These are phyloP conservation scores for Candida dajiaensis DNA, from an alignment of 805 yeast genomes.

Conservation along the genomic window DNA sequence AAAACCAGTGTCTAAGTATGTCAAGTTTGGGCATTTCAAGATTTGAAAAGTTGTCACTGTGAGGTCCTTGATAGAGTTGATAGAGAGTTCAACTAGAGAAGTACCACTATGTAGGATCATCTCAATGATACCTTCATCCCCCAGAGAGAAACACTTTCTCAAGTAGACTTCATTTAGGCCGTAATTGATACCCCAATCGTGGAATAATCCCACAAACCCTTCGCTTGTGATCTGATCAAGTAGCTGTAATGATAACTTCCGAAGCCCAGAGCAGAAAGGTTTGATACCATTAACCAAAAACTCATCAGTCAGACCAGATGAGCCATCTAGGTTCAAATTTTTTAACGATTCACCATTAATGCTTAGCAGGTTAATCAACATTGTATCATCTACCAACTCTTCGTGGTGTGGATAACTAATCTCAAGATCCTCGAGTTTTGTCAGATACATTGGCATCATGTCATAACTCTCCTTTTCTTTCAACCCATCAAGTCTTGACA, in stretches of 20 bases:
- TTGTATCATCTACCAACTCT: constrained; percentile 62
- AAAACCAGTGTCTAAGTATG: constrained; percentile 73
- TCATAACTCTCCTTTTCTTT: constrained; percentile 51
- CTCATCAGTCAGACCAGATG: constrained; percentile 64
- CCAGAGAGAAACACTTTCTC: constrained; percentile 59
- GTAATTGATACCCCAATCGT: constrained; percentile 44
- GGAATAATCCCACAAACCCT: constrained; percentile 56
- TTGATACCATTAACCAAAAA: constrained; percentile 51
- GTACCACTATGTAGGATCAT: constrained; percentile 55
- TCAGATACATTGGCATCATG: constrained; percentile 57
- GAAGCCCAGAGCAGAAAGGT: constrained; percentile 51
- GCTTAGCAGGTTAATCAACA: constrained; percentile 53
- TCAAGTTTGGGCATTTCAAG: constrained; percentile 51
- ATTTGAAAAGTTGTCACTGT: constrained; percentile 45
- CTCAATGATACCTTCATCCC: constrained; percentile 56
- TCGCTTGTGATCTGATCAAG: constrained; percentile 66
- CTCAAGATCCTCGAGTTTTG: constrained; percentile 50
- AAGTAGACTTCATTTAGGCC: constrained; percentile 59
- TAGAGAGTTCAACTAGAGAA: constrained; percentile 60
- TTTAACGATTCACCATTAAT: constrained; percentile 57
- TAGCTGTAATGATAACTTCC: constrained; percentile 49
- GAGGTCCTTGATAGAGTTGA: constrained; percentile 67
- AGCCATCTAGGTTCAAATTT: constrained; percentile 63
- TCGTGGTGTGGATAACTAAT: constrained; percentile 64
- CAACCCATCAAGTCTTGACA: constrained; percentile 72